Evolutionary conservation across 306 rosid genomes (phyloP), one percentile per base, ranked within the genome.

Genomic region (Trifolium pratense): DNA sequence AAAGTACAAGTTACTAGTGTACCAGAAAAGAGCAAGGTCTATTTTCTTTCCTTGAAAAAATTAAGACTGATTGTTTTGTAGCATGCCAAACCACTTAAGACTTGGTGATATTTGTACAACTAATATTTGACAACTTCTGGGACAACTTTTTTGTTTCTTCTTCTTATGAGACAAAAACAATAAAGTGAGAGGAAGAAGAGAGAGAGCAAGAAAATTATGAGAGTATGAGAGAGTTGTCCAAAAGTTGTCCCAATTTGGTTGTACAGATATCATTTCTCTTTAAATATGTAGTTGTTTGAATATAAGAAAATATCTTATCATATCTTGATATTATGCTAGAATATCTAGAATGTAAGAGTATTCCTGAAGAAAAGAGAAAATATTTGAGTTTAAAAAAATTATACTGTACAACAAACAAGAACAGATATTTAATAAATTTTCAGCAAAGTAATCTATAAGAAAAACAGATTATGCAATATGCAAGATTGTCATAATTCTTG

Each of bases 71-170:
- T 65, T 32, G 31, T 21, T 70, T 71, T 58, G 75, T 39, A 40
- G 80, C 68, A 76, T 49, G 72, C 11, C 31, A 51, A 76, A 72
- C 66, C 17, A 55, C 55, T 58, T 39, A 29, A 32, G 31, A 57
- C 31, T 62, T 58, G 37, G 57, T n/a, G n/a, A n/a, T n/a, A n/a
- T n/a, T n/a, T n/a, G n/a, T n/a, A n/a, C n/a, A n/a, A n/a, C n/a
- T n/a, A n/a, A n/a, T n/a, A n/a, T n/a, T n/a, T n/a, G n/a, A n/a
- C n/a, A n/a, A n/a, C n/a, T n/a, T n/a, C n/a, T n/a, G n/a, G n/a
- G n/a, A n/a, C n/a, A n/a, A n/a, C n/a, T n/a, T n/a, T n/a, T n/a
- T n/a, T n/a, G n/a, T n/a, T n/a, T n/a, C n/a, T n/a, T n/a, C n/a
- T n/a, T n/a, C n/a, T n/a, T n/a, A n/a, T n/a, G n/a, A n/a, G n/a